Base-by-base conservation (phyloP, 352 stramenopile species). In the Thalassiosira mediterranea region DNA sequence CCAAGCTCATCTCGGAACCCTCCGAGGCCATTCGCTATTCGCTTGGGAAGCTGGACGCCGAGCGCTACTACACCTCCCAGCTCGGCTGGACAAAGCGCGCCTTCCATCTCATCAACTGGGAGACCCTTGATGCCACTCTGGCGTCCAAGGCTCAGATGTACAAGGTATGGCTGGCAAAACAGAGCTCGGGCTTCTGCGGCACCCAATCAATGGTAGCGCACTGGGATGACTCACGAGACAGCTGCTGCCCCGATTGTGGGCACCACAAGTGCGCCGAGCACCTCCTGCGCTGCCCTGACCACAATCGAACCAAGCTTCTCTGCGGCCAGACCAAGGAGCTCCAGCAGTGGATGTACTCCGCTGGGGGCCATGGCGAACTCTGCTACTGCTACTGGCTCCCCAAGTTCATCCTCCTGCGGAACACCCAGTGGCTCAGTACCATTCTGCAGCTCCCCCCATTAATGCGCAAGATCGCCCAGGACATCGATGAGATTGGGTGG, bases 141-240 rank as follows among this genome's bases (percentile, higher is more conserved):
- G 5, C 3, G 11, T 26, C 25, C 0, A 67, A 51, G n/a, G 25
- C 53, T 7, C 28, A 74, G 15, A 74, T 66, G 53, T 74, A 59
- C 37, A 7, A 48, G 2, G 19, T 74, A 5, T 76, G 66, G 66
- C 37, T 69, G 1, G 32, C 66, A 0, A 76, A 76, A 42, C 66
- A 76, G 17, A 19, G 23, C 7, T 53, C 44, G 7, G 44, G 44
- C 19, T 53, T 19, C 15, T 53, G 44, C 44, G 56, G 21, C 1
- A 76, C 48, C 1, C 4, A 42, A n/a, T 7, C 13, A 2, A 67
- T 52, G 3, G 5, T 68, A 0, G 1, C 48, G 1, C 21, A 49
- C 23, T 52, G 21, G 44, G 2, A 42, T 11, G 32, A 21, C 5
- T 28, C 26, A 2, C 0, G 0, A 15, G 53, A 73, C 28, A 29